These are phyloP conservation scores for Parietichytrium sp. DNA, from an alignment of 108 stramenopile species.

Conservation along the genomic window DNA sequence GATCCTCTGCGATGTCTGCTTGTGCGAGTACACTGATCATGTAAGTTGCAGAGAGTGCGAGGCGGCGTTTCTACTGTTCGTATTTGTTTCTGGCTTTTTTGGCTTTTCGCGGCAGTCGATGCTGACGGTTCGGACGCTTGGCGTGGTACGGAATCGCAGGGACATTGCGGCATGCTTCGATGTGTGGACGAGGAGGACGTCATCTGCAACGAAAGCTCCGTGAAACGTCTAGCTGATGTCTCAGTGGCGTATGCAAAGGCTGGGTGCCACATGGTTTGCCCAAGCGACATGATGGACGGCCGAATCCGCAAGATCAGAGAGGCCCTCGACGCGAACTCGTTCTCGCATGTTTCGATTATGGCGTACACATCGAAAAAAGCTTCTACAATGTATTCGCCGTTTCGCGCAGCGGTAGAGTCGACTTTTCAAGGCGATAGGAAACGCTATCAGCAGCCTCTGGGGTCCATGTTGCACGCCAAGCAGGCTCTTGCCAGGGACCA, in stretches of 20 bases:
- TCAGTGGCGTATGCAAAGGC: constrained; percentile 92
- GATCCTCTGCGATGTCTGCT: constrained; percentile 28
- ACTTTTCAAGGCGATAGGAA: constrained; percentile 74
- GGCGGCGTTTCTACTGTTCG: no score
- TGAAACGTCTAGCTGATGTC: constrained; percentile 93
- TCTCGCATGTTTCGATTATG: constrained; percentile 93
- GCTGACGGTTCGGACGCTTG: no score
- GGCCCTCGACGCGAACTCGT: constrained; percentile 95
- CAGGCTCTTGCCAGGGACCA: constrained; percentile 91
- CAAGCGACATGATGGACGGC: constrained; percentile 95
- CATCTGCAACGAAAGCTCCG: constrained; percentile 94
- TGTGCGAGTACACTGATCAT: constrained; percentile 38
- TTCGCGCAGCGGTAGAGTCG: constrained; percentile 95
- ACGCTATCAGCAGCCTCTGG: constrained; percentile 98
- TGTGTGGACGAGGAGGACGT: constrained; percentile 76
- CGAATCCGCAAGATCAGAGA: constrained; percentile 94
- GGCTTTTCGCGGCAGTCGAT: no score
- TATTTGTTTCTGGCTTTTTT: no score
- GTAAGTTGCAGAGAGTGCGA: no score
- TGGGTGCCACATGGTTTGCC: constrained; percentile 92
- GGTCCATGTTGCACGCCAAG: constrained; percentile 89
- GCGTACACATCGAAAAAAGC: constrained; percentile 99
- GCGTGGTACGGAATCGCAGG: no score
- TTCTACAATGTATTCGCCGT: constrained; percentile 97
- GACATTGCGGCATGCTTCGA: constrained; percentile 86